Evolutionary conservation across 306 rosid genomes (phyloP).

Genomic region (Delonix regia): DNA sequence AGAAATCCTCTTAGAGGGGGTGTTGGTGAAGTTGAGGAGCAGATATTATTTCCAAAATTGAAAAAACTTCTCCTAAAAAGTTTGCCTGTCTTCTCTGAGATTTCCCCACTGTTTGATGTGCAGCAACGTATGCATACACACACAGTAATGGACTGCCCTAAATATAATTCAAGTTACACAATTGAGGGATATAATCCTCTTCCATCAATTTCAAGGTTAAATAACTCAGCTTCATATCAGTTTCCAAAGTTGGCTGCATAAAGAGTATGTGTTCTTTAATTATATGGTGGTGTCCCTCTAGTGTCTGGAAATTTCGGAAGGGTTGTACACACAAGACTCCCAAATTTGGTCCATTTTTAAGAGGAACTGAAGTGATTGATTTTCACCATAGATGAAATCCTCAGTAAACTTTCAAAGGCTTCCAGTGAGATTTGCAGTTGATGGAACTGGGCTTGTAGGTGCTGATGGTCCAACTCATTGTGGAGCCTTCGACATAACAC

Average conservation of each 20-base stretch:
- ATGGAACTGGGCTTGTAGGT: constrained; percentile 54
- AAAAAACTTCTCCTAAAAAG: neutral
- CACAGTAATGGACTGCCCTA: too few species aligned
- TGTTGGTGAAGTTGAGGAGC: neutral
- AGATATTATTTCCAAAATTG: neutral
- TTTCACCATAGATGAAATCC: neutral
- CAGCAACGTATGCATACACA: too few species aligned
- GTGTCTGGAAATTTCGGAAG: too few species aligned
- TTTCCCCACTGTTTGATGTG: too few species aligned
- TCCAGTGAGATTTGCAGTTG: constrained; percentile 47
- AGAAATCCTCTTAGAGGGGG: too few species aligned
- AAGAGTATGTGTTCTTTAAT: too few species aligned
- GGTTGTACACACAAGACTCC: neutral
- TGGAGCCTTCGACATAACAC: neutral
- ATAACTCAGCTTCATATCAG: too few species aligned
- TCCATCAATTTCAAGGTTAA: too few species aligned
- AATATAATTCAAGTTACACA: too few species aligned
- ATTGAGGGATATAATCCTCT: too few species aligned
- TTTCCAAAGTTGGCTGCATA: too few species aligned
- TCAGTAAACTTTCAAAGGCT: constrained; percentile 43
- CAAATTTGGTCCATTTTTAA: neutral
- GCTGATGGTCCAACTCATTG: constrained; percentile 57
- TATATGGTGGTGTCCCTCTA: too few species aligned
- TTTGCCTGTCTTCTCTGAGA: neutral
- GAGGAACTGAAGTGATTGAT: neutral